Evolutionary conservation across 345 rosid species (phyloP).

Genomic region (Heritiera littoralis): DNA sequence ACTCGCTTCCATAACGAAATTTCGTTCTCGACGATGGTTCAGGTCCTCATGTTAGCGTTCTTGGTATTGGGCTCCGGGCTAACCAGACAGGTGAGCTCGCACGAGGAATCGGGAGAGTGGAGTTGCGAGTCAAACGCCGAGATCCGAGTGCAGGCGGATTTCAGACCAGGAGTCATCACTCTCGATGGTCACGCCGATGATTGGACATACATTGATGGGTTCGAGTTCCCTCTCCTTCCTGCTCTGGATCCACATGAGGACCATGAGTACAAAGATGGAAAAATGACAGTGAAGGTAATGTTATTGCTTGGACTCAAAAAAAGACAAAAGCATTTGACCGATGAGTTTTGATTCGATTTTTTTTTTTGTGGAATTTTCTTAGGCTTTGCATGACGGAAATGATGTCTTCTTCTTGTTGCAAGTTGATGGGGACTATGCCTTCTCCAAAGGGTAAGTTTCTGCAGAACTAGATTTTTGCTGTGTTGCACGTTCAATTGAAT

Average conservation of each 20-base stretch:
- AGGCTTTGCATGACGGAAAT: slow-evolving; percentile 95
- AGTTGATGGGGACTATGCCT: slow-evolving; percentile 82
- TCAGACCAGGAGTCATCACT: slow-evolving; percentile 74
- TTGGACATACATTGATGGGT: slow-evolving; percentile 76
- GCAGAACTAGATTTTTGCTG: neutral
- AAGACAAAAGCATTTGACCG: neutral
- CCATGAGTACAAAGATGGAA: slow-evolving; percentile 67
- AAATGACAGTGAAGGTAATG: slow-evolving; percentile 88
- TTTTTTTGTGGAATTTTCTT: slow-evolving; percentile 25
- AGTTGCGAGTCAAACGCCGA: slow-evolving; percentile 68
- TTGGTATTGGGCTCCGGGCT: slow-evolving; percentile 25
- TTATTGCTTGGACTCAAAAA: slow-evolving; percentile 8
- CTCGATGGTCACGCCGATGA: slow-evolving; percentile 89
- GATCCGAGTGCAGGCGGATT: slow-evolving; percentile 65
- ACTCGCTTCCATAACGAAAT: slow-evolving; percentile 7
- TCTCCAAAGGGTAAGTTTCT: slow-evolving; percentile 68
- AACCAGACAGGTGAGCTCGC: slow-evolving; percentile 46
- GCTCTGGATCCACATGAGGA: slow-evolving; percentile 91
- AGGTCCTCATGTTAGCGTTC: slow-evolving; percentile 24
- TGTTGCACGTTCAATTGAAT: slow-evolving; percentile 4
- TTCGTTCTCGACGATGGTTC: slow-evolving; percentile 33
- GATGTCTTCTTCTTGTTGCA: slow-evolving; percentile 78
- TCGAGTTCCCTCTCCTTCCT: slow-evolving; percentile 76
- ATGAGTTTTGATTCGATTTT: neutral
- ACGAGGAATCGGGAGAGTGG: slow-evolving; percentile 90